Evolutionary conservation across 331 rosid species (phyloP).

Genomic region (Pyracantha coccinea): DNA sequence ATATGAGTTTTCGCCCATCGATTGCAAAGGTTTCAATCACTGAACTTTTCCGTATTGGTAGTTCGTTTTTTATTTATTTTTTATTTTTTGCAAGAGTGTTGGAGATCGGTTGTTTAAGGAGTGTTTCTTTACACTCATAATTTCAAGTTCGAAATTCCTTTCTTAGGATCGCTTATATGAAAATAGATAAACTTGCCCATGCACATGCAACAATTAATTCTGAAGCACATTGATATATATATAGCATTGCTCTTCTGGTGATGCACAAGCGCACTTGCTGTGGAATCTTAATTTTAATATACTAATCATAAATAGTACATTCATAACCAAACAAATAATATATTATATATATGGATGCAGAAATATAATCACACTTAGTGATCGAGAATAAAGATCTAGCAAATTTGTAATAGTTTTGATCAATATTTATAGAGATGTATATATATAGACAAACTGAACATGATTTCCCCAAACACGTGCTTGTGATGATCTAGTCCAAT

Average conservation of each 20-base stretch:
- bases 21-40: too few species aligned
- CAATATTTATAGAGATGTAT: not conserved
- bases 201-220: too few species aligned
- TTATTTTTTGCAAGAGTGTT: too few species aligned
- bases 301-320: not conserved
- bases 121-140: too few species aligned
- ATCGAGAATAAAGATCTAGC: constrained; percentile 10
- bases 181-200: too few species aligned
- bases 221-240: too few species aligned
- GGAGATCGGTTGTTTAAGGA: too few species aligned
- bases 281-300: constrained; percentile 22
- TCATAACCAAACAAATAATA: constrained; percentile 2
- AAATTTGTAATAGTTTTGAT: not conserved
- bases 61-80: too few species aligned
- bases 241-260: constrained; percentile 11
- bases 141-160: too few species aligned
- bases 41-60: too few species aligned
- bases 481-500: not conserved
- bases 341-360: constrained; percentile 7
- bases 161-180: too few species aligned
- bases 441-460: not conserved
- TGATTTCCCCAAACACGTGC: constrained; percentile 13
- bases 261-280: constrained; percentile 15
- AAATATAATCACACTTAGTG: not conserved
- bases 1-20: too few species aligned